Evolutionary conservation across 352 stramenopile genomes (phyloP).

Genomic region (Phytophthora ohioensis): DNA sequence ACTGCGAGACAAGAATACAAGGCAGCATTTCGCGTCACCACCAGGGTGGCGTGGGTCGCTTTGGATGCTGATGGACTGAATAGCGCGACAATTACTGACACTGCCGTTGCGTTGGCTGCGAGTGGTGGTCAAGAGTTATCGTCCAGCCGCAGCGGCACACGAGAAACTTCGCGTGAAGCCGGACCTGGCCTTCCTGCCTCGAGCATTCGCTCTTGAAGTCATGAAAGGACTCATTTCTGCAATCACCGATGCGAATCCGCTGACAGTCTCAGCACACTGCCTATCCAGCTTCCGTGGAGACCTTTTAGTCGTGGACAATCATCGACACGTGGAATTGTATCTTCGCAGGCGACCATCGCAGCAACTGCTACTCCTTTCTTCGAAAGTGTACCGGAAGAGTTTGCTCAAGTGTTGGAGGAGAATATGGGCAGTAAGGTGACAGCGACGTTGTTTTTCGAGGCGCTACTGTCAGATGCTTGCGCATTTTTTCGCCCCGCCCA

Average conservation of each 20-base stretch:
- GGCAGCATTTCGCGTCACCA: conserved; percentile 8
- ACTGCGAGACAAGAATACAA: conserved; percentile 23
- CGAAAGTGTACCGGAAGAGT: conserved; percentile 49
- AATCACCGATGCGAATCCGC: conserved; percentile 40
- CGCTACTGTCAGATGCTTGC: conserved; percentile 62
- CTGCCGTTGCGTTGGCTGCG: conserved; percentile 9
- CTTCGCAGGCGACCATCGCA: conserved; percentile 3
- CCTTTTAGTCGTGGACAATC: conserved; percentile 21
- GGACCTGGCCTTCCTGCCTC: conserved; percentile 34
- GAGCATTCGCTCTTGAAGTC: conserved; percentile 63
- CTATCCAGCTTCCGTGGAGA: conserved; percentile 60
- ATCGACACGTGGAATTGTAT: conserved; percentile 13
- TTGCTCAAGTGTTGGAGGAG: conserved; percentile 59
- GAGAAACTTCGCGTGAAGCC: conserved; percentile 15
- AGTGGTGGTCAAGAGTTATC: conserved; percentile 9
- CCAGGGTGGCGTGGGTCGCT: conserved; percentile 24
- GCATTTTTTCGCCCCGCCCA: conserved; percentile 54
- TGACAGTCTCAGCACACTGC: conserved; percentile 43
- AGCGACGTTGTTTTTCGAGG: conserved; percentile 63
- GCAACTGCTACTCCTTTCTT: conserved; percentile 57
- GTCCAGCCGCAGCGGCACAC: conserved; percentile 1
- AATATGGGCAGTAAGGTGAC: conserved; percentile 52
- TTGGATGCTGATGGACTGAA: conserved; percentile 10
- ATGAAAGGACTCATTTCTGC: conserved; percentile 57
- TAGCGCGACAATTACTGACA: conserved; percentile 15